Evolutionary conservation across 1,284 basidiomycete genomes (phyloP), one percentile per base, ranked within the genome.

Genomic region (Ustilago tritici): DNA sequence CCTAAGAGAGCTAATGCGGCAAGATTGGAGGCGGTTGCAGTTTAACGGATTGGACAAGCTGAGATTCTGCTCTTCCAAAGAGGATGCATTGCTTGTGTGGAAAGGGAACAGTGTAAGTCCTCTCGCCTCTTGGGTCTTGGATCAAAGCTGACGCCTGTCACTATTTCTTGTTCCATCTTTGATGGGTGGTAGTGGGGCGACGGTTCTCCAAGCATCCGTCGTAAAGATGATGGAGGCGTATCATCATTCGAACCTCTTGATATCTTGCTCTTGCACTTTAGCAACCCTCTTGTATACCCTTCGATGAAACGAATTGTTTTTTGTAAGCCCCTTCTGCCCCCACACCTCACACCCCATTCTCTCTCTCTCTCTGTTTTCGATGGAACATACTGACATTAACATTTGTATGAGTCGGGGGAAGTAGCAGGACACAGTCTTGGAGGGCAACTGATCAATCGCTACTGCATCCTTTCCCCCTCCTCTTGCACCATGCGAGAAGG

Each of bases 171-270:
- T 32, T 17, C 3, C 23, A 6, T 52, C 10, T 52, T 32, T 2
- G 10, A 52, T 31, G 8, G 8, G n/a, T 2, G 34, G 19, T 32
- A 80, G 78, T 80, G 78, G 78, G 76, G 75, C 10, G 78, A 78
- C 28, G 78, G 78, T 12, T 47, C 55, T 0, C 28, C 50, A 3
- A 58, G 43, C 28, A 35, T 50, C 46, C 40, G 15, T 7, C 56
- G 54, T 0, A 62, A 52, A 32, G 15, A 28, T 12, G 35, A 19
- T 6, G 28, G 5, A 10, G 59, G 56, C 4, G 63, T 78, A 7
- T 78, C 76, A 2, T 71, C 67, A 0, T 80, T 80, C 46, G 75
- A 77, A 59, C 71, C 61, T 2, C 71, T 80, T 12, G 78, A 80
- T 36, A 52, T 61, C 10, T 40, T 80, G 4, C 11, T 70, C 0